Evolutionary conservation across 805 yeast genomes (phyloP).

Genomic region (Ogataea paradorogensis): DNA sequence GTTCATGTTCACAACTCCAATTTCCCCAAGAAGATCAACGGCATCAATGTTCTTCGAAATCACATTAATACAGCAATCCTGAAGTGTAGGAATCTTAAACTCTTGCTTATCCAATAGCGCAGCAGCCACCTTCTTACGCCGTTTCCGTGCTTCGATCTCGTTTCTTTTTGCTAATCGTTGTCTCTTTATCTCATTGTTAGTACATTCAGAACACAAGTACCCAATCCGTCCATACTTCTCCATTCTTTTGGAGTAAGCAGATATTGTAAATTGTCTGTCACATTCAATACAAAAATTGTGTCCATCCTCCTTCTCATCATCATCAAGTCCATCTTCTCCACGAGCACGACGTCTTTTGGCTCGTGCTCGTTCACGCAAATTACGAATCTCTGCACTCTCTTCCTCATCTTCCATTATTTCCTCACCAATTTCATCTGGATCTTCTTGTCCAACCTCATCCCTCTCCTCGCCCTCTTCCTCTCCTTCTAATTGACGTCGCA

Average conservation of each 20-base stretch:
- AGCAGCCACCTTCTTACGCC: slow-evolving; percentile 75
- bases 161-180: slow-evolving; percentile 44
- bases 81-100: slow-evolving; percentile 64
- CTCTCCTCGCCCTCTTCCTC: slow-evolving; percentile 18
- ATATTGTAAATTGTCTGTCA: slow-evolving; percentile 52
- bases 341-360: slow-evolving; percentile 11
- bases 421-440: slow-evolving; percentile 24
- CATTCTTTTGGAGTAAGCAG: slow-evolving; percentile 59
- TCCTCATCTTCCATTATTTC: slow-evolving; percentile 38
- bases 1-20: slow-evolving; percentile 68
- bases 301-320: slow-evolving; percentile 43
- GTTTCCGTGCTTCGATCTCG: slow-evolving; percentile 64
- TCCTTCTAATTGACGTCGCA: slow-evolving; percentile 36
- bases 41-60: slow-evolving; percentile 66
- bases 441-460: slow-evolving; percentile 23
- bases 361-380: slow-evolving; percentile 18
- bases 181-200: slow-evolving; percentile 43
- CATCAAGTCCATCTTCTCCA: slow-evolving; percentile 24
- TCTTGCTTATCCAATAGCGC: slow-evolving; percentile 75
- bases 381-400: slow-evolving; percentile 19
- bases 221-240: slow-evolving; percentile 53
- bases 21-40: slow-evolving; percentile 82
- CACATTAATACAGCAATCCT: slow-evolving; percentile 72
- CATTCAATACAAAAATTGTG: slow-evolving; percentile 57
- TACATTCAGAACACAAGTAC: slow-evolving; percentile 63